Evolutionary conservation across 805 yeast genomes (phyloP).

Genomic region (Spathaspora arborariae): DNA sequence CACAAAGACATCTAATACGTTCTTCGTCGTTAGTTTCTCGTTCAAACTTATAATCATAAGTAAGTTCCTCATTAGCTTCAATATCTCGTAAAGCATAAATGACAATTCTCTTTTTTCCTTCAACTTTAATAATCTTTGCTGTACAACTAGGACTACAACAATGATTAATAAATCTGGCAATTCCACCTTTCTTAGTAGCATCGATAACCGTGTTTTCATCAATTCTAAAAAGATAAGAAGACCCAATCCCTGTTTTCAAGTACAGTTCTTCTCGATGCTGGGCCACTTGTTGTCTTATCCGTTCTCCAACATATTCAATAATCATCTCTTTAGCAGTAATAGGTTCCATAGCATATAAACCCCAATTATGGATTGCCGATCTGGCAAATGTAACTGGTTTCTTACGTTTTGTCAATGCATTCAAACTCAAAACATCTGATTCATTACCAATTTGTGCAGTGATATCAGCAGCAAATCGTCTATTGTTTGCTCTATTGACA

Average conservation of each 20-base stretch:
- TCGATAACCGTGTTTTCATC: constrained; percentile 95
- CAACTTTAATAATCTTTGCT: constrained; percentile 93
- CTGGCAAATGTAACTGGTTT: constrained; percentile 96
- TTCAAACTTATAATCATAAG: constrained; percentile 95
- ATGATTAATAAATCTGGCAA: constrained; percentile 94
- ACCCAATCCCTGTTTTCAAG: constrained; percentile 88
- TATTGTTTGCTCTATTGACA: constrained; percentile 78
- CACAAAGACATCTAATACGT: constrained; percentile 88
- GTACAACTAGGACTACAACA: constrained; percentile 98
- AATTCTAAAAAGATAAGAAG: constrained; percentile 86
- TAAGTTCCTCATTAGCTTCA: constrained; percentile 83
- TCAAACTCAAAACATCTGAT: constrained; percentile 75
- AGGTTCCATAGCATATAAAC: constrained; percentile 90
- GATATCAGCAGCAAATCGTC: constrained; percentile 86
- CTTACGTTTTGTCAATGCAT: constrained; percentile 83
- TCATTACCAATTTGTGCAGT: constrained; percentile 81
- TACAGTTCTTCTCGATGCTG: constrained; percentile 87
- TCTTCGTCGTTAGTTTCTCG: constrained; percentile 85
- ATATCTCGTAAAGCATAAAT: constrained; percentile 90
- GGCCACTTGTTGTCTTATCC: constrained; percentile 89
- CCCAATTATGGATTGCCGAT: constrained; percentile 98
- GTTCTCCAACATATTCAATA: constrained; percentile 95
- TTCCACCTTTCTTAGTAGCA: constrained; percentile 96
- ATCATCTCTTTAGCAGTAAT: constrained; percentile 97
- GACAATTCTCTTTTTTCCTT: constrained; percentile 89